Evolutionary conservation across 2,329 filamentous ascomycete species (phyloP).

Genomic region (Escovopsis weberi): DNA sequence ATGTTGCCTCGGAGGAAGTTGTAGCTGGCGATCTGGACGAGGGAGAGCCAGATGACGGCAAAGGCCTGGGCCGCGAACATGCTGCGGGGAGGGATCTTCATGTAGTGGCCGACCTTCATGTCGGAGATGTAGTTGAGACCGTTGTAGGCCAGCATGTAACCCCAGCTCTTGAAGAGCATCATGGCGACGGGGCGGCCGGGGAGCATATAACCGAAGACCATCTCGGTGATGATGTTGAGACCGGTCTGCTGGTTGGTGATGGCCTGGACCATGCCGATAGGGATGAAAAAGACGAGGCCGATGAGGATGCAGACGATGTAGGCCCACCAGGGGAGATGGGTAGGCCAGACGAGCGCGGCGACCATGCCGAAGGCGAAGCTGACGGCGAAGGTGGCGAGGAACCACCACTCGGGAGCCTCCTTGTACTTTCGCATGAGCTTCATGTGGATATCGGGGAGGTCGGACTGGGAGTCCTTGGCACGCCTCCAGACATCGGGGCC

Average conservation of each 20-base stretch:
- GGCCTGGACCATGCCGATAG: conserved; percentile 30
- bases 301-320: conserved; percentile 26
- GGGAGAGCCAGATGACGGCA: conserved; percentile 24
- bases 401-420: conserved; percentile 44
- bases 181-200: conserved; percentile 33
- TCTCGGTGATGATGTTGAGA: conserved; percentile 33
- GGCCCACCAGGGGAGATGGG: conserved; percentile 30
- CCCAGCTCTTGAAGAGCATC: conserved; percentile 35
- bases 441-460: conserved; percentile 36
- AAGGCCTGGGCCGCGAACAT: conserved; percentile 32
- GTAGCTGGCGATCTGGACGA: conserved; percentile 23
- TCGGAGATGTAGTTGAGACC: conserved; percentile 32
- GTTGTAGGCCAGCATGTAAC: conserved; percentile 31
- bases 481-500: conserved; percentile 30
- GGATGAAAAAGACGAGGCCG: conserved; percentile 25
- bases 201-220: conserved; percentile 34
- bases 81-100: conserved; percentile 37
- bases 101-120: conserved; percentile 37
- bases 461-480: conserved; percentile 16
- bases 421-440: conserved; percentile 43
- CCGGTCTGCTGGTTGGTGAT: conserved; percentile 35
- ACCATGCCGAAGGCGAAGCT: conserved; percentile 36
- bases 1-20: conserved; percentile 33
- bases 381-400: conserved; percentile 26
- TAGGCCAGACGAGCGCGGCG: conserved; percentile 20